These are phyloP conservation scores for Debaryomycetaceae sp. DNA, from an alignment of 1,139 yeast species.

Conservation along the genomic window DNA sequence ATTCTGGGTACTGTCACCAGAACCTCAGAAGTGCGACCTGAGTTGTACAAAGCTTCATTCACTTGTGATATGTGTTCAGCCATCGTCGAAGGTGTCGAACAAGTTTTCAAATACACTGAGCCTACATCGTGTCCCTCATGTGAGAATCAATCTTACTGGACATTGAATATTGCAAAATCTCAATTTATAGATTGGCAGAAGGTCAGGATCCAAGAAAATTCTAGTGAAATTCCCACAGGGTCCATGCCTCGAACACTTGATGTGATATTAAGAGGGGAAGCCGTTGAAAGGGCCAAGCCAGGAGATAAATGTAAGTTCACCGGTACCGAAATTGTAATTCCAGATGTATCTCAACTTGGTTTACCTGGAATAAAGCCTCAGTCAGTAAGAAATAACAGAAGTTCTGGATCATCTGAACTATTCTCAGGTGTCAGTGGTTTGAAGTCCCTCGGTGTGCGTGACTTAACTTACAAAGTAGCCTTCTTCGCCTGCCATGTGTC, in stretches of 20 bases:
- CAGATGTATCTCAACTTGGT: constrained; percentile 94
- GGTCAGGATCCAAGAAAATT: constrained; percentile 91
- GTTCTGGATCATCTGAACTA: constrained; percentile 62
- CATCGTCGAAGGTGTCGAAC: constrained; percentile 85
- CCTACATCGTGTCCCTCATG: constrained; percentile 93
- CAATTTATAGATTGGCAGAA: constrained; percentile 97
- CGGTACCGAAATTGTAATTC: constrained; percentile 93
- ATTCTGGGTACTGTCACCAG: constrained; percentile 96
- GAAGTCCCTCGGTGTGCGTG: constrained; percentile 87
- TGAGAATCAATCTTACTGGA: constrained; percentile 83
- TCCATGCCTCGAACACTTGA: constrained; percentile 98
- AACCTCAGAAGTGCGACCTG: constrained; percentile 97
- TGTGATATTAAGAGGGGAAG: constrained; percentile 88
- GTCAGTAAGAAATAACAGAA: constrained; percentile 64
- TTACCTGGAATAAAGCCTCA: constrained; percentile 94
- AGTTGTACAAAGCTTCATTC: constrained; percentile 80
- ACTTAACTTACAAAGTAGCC: constrained; percentile 86
- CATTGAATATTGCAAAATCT: constrained; percentile 76
- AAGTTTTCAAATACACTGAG: constrained; percentile 88
- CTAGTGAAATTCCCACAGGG: constrained; percentile 96
- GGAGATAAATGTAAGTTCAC: constrained; percentile 96
- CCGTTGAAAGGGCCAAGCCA: constrained; percentile 95
- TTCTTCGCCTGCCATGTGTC: constrained; percentile 87
- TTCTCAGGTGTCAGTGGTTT: constrained; percentile 85
- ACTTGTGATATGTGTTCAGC: constrained; percentile 90